Percentiles rank a stretch among this genome's conserved stretches.
phyloP scores from a whole-genome alignment of 73 alveolate genomes.

The Paraurostyla sp. region DNA sequence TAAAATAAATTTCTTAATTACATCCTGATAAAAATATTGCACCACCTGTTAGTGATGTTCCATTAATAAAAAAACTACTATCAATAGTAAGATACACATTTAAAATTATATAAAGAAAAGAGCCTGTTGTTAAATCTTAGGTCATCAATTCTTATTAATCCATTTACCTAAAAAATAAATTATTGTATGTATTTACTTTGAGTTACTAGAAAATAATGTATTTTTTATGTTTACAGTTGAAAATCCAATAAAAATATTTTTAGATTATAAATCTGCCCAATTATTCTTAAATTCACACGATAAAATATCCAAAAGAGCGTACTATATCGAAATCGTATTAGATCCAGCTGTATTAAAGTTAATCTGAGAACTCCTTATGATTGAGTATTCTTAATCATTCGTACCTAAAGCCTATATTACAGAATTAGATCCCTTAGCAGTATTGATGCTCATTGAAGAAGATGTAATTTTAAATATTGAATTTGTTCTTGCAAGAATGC shows the following conservation, averaged over 20 bases:
- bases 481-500: slow-evolving; percentile 24
- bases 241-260: slow-evolving; percentile 13
- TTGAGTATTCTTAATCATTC: background rate
- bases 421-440: background rate
- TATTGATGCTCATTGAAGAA: background rate
- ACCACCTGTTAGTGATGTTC: background rate
- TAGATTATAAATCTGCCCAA: background rate
- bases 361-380: background rate
- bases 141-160: background rate
- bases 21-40: background rate
- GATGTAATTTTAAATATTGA: background rate
- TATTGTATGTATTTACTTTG: background rate
- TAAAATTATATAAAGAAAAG: background rate
- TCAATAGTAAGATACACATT: background rate
- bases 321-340: slow-evolving; percentile 29
- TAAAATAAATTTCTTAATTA: background rate
- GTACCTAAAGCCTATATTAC: slow-evolving; percentile 34
- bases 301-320: background rate
- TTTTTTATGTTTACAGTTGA: background rate
- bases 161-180: background rate
- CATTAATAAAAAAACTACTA: background rate
- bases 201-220: background rate
- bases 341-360: background rate
- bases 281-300: background rate
- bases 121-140: background rate